Conservation (phyloP, 345 rosid species). For the Turritis glabra region DNA sequence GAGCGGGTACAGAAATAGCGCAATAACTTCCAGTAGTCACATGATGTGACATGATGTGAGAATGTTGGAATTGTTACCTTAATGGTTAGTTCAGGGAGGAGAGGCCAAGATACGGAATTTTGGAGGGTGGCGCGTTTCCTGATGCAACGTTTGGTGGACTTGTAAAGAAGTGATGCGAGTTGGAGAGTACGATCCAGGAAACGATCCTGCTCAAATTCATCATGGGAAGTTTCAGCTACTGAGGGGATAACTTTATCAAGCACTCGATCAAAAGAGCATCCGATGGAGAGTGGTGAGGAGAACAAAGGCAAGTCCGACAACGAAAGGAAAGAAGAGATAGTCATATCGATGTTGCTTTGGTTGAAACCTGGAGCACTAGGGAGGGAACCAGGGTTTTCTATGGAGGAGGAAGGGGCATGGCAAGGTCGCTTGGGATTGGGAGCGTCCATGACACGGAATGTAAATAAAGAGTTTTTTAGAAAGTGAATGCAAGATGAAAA, state of each 20-base stretch:
- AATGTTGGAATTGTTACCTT: slow-evolving; percentile 45
- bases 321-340: slow-evolving; percentile 36
- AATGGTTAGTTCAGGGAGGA: slow-evolving; percentile 81
- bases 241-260: slow-evolving; percentile 55
- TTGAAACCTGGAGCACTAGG: slow-evolving; percentile 8
- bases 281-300: slow-evolving; percentile 54
- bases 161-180: slow-evolving; percentile 58
- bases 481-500: background rate
- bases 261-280: slow-evolving; percentile 71
- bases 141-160: slow-evolving; percentile 63
- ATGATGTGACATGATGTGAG: slow-evolving; percentile 8
- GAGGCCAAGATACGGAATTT: slow-evolving; percentile 69
- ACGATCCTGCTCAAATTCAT: slow-evolving; percentile 50
- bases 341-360: slow-evolving; percentile 28
- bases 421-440: slow-evolving; percentile 33
- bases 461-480: background rate
- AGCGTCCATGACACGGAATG: slow-evolving; percentile 28
- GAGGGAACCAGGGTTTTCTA: background rate
- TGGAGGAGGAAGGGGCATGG: slow-evolving; percentile 21
- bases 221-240: background rate
- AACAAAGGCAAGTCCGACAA: slow-evolving; percentile 36
- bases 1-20: background rate
- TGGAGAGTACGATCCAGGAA: slow-evolving; percentile 75
- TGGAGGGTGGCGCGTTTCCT: slow-evolving; percentile 70
- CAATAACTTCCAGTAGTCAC: background rate